Evolutionary conservation across 441 rosid species (phyloP), one percentile per base, ranked within the genome.

Genomic region (Pelargonium fulgidum): DNA sequence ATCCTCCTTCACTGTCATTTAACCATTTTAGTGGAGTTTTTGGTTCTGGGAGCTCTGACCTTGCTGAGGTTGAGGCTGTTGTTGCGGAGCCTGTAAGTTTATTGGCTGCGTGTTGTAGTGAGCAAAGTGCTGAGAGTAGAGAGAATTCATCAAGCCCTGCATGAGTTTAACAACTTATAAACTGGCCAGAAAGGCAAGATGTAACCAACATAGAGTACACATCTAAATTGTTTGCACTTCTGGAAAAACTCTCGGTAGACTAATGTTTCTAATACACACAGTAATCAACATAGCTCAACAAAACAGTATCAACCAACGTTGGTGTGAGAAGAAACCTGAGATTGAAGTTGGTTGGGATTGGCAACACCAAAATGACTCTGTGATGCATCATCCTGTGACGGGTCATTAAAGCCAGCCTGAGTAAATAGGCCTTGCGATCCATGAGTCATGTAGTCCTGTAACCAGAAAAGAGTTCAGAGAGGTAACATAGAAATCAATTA

Each of bases 361-460:
- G 87, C 79, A 74, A 86, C 84, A 72, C 96, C 89, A 64, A 90
- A 94, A 70, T 88, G 92, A 84, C 81, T 80, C 66, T 87, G 96
- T 4, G 91, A 86, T 65, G 83, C 86, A 80, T 89, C 93, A 78
- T 94, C 98, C 81, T 87, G 97, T 22, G 91, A 78, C 22, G 96
- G 81, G 69, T 95, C 96, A 45, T 77, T 82, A 77, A 86, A 90
- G 81, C 96, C 94, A 76, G 82, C 94, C 75, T 90, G 99, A 72
- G 94, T 90, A 81, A 90, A 95, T 62, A 90, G 86, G 50, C 97
- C 98, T 77, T 94, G 98, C n/a, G 91, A 85, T 76, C 96, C 98
- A 78, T 90, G 98, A 77, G 85, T 73, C 91, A 95, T 89, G 76
- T 89, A 95, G 81, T 92, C 97, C 98, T 95, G 82, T 65, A 42